These are phyloP conservation scores for Andrographis paniculata DNA, from an alignment of 305 asterid genomes.

Conservation along the genomic window DNA sequence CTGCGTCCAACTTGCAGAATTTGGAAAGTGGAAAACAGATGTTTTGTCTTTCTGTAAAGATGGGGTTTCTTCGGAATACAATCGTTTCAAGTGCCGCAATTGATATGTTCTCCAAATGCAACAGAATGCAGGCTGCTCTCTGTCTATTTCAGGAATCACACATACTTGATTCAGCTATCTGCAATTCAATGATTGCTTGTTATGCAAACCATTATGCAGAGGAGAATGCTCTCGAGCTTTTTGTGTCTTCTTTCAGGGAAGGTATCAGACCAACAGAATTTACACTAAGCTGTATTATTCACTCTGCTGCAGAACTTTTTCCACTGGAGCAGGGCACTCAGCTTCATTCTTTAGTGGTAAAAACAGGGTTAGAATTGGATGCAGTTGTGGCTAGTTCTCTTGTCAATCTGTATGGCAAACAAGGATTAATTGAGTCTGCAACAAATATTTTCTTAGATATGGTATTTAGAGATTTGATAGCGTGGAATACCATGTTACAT, in stretches of 20 bases:
- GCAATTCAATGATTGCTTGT: conserved; percentile 67
- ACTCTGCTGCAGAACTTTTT: conserved; percentile 34
- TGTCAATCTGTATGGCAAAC: conserved; percentile 43
- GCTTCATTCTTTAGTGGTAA: conserved; percentile 50
- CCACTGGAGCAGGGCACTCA: conserved; percentile 47
- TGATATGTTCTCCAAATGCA: conserved; percentile 59
- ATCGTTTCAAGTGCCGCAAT: conserved; percentile 63
- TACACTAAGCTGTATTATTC: conserved; percentile 48
- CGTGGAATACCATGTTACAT: conserved; percentile 49
- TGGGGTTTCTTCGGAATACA: conserved; percentile 44
- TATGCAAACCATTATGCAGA: conserved; percentile 35
- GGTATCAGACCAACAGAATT: conserved; percentile 52
- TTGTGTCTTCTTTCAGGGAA: conserved; percentile 33
- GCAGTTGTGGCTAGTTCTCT: conserved; percentile 50
- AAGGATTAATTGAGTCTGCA: conserved; percentile 41
- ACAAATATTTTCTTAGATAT: conserved; percentile 27
- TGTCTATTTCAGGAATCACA: conserved; percentile 31
- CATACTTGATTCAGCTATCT: conserved; percentile 38
- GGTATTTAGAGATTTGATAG: conserved; percentile 48
- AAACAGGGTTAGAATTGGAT: conserved; percentile 54
- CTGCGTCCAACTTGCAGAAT: conserved; percentile 44
- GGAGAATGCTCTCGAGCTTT: conserved; percentile 41
- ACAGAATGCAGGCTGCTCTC: conserved; percentile 38
- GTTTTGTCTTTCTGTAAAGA: conserved; percentile 45
- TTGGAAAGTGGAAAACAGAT: conserved; percentile 56